A percentile compares a stretch with the other conserved stretches of the same genome.
phyloP scores from a whole-genome alignment of 345 rosid genomes.

The Eucalyptus sideroxylon region DNA sequence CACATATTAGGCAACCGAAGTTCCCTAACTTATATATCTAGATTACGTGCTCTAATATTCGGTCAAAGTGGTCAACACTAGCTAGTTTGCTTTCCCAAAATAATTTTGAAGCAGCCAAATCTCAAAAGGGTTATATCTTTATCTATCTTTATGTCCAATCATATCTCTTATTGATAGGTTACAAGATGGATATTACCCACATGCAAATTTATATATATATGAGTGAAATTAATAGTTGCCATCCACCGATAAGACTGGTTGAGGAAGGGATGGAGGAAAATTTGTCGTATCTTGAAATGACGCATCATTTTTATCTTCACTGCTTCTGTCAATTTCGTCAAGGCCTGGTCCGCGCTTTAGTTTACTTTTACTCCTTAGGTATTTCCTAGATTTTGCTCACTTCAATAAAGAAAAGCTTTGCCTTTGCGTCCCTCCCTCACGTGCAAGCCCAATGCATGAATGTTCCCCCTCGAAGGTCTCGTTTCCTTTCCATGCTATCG shows the following conservation, averaged over 20 bases:
- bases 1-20: background rate
- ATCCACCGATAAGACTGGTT: background rate
- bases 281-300: background rate
- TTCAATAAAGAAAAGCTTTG: background rate
- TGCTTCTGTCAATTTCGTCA: background rate
- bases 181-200: background rate
- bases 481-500: background rate
- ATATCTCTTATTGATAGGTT: background rate
- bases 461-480: background rate
- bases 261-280: background rate
- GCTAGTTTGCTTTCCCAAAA: background rate
- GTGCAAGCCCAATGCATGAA: slow-evolving; percentile 30
- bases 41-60: background rate
- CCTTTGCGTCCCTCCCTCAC: slow-evolving; percentile 11
- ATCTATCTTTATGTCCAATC: background rate
- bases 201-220: no score
- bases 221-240: background rate
- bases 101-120: background rate
- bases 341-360: background rate
- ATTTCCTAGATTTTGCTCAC: background rate
- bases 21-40: background rate
- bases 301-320: background rate
- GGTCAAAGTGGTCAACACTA: background rate
- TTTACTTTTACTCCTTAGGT: background rate
- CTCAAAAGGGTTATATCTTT: background rate